Evolutionary conservation across 805 yeast genomes (phyloP).

Genomic region (Yamadazyma akitaensis): DNA sequence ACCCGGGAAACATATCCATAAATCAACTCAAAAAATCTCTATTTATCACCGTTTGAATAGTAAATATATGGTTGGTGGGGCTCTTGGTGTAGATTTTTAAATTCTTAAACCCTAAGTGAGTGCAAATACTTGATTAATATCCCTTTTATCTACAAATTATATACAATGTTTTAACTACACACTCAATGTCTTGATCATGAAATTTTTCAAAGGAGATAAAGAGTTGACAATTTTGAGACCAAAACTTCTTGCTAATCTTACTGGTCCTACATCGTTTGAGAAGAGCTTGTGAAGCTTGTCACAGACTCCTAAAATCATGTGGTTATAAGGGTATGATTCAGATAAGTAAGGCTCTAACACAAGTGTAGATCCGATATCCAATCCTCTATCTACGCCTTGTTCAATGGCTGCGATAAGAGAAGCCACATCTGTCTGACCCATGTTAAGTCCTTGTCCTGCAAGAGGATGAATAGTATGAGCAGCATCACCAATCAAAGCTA

Average conservation of each 20-base stretch:
- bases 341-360: slow-evolving; percentile 86
- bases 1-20: no score
- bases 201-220: slow-evolving; percentile 61
- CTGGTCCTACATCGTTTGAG: slow-evolving; percentile 65
- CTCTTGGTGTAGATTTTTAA: no score
- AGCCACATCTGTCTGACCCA: slow-evolving; percentile 94
- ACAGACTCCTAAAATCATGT: slow-evolving; percentile 77
- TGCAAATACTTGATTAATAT: no score
- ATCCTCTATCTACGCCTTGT: slow-evolving; percentile 67
- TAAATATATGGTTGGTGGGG: no score
- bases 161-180: slow-evolving; percentile 10
- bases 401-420: slow-evolving; percentile 67
- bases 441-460: slow-evolving; percentile 96
- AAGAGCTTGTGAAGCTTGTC: slow-evolving; percentile 90
- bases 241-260: slow-evolving; percentile 69
- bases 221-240: slow-evolving; percentile 73
- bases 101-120: no score
- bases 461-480: slow-evolving; percentile 97
- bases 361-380: slow-evolving; percentile 80
- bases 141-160: not conserved
- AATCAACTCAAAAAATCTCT: no score
- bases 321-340: slow-evolving; percentile 77
- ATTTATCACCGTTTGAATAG: no score
- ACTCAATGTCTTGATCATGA: slow-evolving; percentile 52
- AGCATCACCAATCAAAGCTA: slow-evolving; percentile 96